A percentile compares a stretch with the other conserved stretches of the same genome.
These are phyloP conservation scores for Aspergillus sclerotialis DNA, from an alignment of 2,329 filamentous ascomycete species.

Conservation along the genomic window DNA sequence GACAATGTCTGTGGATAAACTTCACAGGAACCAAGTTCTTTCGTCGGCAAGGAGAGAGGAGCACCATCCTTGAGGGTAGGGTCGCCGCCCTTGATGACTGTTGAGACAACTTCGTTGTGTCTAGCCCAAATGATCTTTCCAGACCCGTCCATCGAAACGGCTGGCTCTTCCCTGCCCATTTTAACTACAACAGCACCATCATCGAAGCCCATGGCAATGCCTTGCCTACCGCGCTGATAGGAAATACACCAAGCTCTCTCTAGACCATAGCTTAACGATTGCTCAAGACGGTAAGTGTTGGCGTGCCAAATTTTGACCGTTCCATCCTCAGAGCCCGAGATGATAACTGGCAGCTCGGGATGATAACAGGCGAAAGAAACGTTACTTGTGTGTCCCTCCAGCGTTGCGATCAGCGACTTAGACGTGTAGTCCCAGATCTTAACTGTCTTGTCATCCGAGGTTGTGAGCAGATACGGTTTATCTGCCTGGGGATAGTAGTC, in stretches of 20 bases:
- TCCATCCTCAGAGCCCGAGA: slow-evolving; percentile 95
- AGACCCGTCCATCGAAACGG: slow-evolving; percentile 92
- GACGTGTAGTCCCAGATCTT: slow-evolving; percentile 99
- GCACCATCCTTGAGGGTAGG: slow-evolving; percentile 78
- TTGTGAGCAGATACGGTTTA: slow-evolving; percentile 84
- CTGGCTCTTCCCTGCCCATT: slow-evolving; percentile 93
- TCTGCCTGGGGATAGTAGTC: slow-evolving; percentile 71
- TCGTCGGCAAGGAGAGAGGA: slow-evolving; percentile 77
- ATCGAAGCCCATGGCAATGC: slow-evolving; percentile 91
- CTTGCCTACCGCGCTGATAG: slow-evolving; percentile 90
- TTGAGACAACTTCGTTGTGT: slow-evolving; percentile 90
- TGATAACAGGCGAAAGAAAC: slow-evolving; percentile 98
- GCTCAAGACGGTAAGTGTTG: slow-evolving; percentile 92
- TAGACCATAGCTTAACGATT: slow-evolving; percentile 90
- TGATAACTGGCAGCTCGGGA: slow-evolving; percentile 91
- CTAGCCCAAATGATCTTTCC: slow-evolving; percentile 95
- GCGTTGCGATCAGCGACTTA: slow-evolving; percentile 90
- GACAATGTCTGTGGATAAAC: slow-evolving; percentile 91
- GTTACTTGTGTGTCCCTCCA: slow-evolving; percentile 96
- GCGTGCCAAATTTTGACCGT: slow-evolving; percentile 98
- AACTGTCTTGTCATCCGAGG: slow-evolving; percentile 90
- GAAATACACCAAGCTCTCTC: slow-evolving; percentile 97
- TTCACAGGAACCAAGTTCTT: slow-evolving; percentile 93
- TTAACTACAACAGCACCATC: slow-evolving; percentile 97
- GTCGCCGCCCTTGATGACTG: slow-evolving; percentile 91